Evolutionary conservation across 1,139 yeast genomes (phyloP).

Genomic region (Debaryomycetaceae sp.): DNA sequence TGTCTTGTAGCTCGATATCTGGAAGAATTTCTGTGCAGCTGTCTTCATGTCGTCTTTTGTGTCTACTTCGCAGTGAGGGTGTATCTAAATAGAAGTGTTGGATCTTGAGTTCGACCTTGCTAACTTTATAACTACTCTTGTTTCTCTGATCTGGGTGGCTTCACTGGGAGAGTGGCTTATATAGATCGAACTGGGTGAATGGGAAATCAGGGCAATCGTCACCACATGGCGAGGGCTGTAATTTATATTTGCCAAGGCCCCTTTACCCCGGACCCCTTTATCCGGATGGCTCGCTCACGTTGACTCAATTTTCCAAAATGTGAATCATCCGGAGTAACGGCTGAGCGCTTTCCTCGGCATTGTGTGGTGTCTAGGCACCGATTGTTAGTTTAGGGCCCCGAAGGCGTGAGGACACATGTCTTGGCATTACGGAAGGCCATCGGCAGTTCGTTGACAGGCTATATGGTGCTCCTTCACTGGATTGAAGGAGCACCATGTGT

Average conservation of each 20-base stretch:
- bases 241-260: not conserved
- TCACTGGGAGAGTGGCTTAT: not conserved
- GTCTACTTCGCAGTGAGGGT: too few relatives aligned
- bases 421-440: too few relatives aligned
- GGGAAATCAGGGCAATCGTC: not conserved
- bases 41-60: conserved; percentile 17
- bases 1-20: conserved; percentile 37
- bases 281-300: conserved; percentile 4
- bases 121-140: not conserved
- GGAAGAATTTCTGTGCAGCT: conserved; percentile 27
- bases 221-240: not conserved
- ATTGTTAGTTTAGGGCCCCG: too few relatives aligned
- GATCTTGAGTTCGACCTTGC: too few relatives aligned
- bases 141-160: not conserved
- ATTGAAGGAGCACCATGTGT: too few relatives aligned
- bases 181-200: not conserved
- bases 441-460: too few relatives aligned
- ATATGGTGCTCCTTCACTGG: too few relatives aligned
- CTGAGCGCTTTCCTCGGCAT: not conserved
- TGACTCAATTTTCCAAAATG: conserved; percentile 1
- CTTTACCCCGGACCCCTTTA: conserved; percentile 9
- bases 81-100: too few relatives aligned
- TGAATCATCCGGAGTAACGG: conserved; percentile 9
- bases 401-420: too few relatives aligned
- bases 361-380: too few relatives aligned